Conservation (phyloP, 2,329 filamentous ascomycete species). For the Bisporella sp. region DNA sequence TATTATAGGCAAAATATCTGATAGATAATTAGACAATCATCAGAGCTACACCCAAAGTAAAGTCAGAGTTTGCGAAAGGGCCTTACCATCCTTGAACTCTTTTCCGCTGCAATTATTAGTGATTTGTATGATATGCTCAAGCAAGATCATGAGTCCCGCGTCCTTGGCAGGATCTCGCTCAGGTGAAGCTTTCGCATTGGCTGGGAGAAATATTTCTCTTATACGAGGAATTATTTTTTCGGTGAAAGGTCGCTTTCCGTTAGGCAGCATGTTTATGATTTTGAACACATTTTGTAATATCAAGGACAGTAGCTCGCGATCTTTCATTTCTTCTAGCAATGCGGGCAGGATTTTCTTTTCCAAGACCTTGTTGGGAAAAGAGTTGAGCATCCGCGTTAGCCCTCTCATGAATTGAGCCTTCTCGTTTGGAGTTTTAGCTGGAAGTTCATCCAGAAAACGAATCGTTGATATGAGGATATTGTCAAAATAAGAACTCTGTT, state of each 20-base stretch:
- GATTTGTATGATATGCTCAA: slow-evolving; percentile 74
- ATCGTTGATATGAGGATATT: slow-evolving; percentile 96
- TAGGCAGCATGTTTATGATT: slow-evolving; percentile 73
- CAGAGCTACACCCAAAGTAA: slow-evolving; percentile 1
- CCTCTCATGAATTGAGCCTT: slow-evolving; percentile 90
- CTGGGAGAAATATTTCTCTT: slow-evolving; percentile 71
- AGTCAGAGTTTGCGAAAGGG: too few relatives aligned
- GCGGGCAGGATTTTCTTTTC: slow-evolving; percentile 91
- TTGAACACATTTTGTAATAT: slow-evolving; percentile 91
- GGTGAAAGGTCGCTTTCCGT: slow-evolving; percentile 69
- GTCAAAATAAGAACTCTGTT: slow-evolving; percentile 93
- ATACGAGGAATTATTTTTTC: slow-evolving; percentile 82
- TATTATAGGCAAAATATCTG: slow-evolving; percentile 83
- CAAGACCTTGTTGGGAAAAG: slow-evolving; percentile 88
- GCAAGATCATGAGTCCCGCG: slow-evolving; percentile 81
- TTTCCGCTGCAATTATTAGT: slow-evolving; percentile 79
- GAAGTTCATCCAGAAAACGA: slow-evolving; percentile 84
- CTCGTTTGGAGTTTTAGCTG: slow-evolving; percentile 84
- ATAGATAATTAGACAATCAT: slow-evolving; percentile 15
- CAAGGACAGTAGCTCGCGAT: slow-evolving; percentile 75
- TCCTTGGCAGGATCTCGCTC: slow-evolving; percentile 82
- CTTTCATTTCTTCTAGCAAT: slow-evolving; percentile 87
- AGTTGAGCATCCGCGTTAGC: slow-evolving; percentile 76
- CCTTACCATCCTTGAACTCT: slow-evolving; percentile 85
- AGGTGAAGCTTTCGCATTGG: slow-evolving; percentile 42